Evolutionary conservation across 129 eudicot genomes (phyloP).

Genomic region (Rutidosis leptorrhynchoides): DNA sequence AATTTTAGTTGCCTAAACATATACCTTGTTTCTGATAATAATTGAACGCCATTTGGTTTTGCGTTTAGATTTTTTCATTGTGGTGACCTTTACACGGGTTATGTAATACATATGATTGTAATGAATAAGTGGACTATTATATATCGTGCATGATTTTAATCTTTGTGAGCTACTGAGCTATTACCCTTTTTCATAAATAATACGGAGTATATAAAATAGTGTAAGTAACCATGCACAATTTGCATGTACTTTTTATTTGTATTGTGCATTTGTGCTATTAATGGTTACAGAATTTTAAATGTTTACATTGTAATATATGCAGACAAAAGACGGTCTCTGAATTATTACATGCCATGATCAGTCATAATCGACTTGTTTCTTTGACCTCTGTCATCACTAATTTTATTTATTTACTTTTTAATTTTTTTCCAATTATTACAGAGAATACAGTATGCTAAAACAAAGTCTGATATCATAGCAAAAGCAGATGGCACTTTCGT

Average conservation of each 20-base stretch:
- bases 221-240: too few species aligned
- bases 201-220: too few species aligned
- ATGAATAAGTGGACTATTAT: too few species aligned
- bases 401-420: too few species aligned
- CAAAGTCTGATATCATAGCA: conserved; percentile 81
- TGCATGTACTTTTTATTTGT: too few species aligned
- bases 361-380: background rate
- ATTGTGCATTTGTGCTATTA: background rate
- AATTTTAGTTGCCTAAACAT: background rate
- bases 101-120: too few species aligned
- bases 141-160: too few species aligned
- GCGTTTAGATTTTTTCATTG: background rate
- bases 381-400: background rate
- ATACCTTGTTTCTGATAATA: background rate
- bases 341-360: background rate
- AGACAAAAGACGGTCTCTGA: background rate
- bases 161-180: too few species aligned
- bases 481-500: conserved; percentile 95
- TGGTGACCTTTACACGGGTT: too few species aligned
- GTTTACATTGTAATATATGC: background rate
- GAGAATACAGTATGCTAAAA: conserved; percentile 96
- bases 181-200: too few species aligned
- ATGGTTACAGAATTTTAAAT: background rate
- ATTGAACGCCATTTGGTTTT: background rate
- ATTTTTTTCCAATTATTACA: conserved; percentile 32